A percentile compares a stretch with the other conserved stretches of the same genome.
Evolutionary conservation across 1,284 basidiomycete genomes (phyloP).

Genomic region (Calocybe gambosa): DNA sequence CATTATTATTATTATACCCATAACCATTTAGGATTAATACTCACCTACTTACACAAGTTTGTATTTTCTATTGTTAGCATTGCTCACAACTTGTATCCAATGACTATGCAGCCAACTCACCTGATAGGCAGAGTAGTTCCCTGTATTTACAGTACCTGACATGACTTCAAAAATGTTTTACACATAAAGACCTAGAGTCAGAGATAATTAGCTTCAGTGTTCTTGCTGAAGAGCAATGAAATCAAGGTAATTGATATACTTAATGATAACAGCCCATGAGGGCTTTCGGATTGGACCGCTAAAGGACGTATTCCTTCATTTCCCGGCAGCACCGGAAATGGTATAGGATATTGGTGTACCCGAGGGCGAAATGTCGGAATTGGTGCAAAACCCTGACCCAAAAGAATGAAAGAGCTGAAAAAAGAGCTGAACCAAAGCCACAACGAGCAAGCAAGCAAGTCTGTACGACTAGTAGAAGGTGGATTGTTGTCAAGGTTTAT

Average conservation of each 20-base stretch:
- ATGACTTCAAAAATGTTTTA: background rate
- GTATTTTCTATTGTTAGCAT: slow-evolving; percentile 8
- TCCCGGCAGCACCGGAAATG: slow-evolving; percentile 21
- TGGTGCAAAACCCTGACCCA: background rate
- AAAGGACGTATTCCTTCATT: slow-evolving; percentile 8
- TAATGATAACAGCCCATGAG: background rate
- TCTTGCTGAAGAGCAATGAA: background rate
- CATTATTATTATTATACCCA: slow-evolving; percentile 13
- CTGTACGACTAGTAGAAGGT: slow-evolving; percentile 14
- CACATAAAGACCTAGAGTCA: background rate
- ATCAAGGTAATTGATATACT: background rate
- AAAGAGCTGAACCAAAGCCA: background rate
- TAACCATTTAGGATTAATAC: slow-evolving; percentile 12
- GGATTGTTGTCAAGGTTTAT: slow-evolving; percentile 28
- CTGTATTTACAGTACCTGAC: background rate
- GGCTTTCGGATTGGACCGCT: background rate
- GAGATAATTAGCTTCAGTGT: background rate
- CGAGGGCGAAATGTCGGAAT: background rate
- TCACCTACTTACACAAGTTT: slow-evolving; percentile 9
- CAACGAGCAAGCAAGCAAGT: slow-evolving; percentile 10
- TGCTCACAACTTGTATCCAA: slow-evolving; percentile 4
- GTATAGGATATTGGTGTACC: background rate
- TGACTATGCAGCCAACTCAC: background rate
- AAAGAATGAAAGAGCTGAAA: background rate
- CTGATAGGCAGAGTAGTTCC: background rate